These are phyloP conservation scores for Urochloa ruziziensis DNA, from an alignment of 176 grass and related monocot genomes.

Conservation along the genomic window DNA sequence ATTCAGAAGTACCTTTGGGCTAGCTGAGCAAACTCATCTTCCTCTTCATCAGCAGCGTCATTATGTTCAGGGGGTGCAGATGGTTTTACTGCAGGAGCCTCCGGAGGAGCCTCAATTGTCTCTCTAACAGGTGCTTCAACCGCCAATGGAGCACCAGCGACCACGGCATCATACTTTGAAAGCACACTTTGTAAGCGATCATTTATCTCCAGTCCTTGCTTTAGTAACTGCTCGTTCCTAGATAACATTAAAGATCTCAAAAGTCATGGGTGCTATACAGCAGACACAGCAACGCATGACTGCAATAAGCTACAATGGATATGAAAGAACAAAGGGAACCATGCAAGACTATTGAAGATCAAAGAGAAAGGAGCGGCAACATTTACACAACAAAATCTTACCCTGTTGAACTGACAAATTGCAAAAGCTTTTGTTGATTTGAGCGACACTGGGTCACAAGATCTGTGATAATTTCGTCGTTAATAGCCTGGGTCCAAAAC, in stretches of 20 bases:
- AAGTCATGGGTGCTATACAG: conserved; percentile 3
- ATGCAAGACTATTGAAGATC: background rate
- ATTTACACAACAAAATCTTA: conserved; percentile 37
- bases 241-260: conserved; percentile 23
- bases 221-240: conserved; percentile 80
- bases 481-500: conserved; percentile 52
- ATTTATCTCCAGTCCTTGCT: conserved; percentile 81
- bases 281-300: background rate
- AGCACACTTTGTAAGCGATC: conserved; percentile 74
- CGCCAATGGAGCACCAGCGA: conserved; percentile 47
- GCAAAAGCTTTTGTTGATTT: conserved; percentile 76
- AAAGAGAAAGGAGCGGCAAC: background rate
- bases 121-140: conserved; percentile 42
- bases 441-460: conserved; percentile 75
- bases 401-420: conserved; percentile 80
- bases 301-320: background rate
- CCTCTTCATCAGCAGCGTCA: conserved; percentile 41
- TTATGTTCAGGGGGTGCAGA: conserved; percentile 32
- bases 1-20: conserved; percentile 59
- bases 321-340: conserved; percentile 22
- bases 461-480: conserved; percentile 82
- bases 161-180: conserved; percentile 63
- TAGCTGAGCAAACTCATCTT: conserved; percentile 79
- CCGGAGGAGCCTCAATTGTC: conserved; percentile 27
- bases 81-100: conserved; percentile 28